Evolutionary conservation across 352 stramenopile genomes (phyloP).

Genomic region (Halophytophthora polymorphica): DNA sequence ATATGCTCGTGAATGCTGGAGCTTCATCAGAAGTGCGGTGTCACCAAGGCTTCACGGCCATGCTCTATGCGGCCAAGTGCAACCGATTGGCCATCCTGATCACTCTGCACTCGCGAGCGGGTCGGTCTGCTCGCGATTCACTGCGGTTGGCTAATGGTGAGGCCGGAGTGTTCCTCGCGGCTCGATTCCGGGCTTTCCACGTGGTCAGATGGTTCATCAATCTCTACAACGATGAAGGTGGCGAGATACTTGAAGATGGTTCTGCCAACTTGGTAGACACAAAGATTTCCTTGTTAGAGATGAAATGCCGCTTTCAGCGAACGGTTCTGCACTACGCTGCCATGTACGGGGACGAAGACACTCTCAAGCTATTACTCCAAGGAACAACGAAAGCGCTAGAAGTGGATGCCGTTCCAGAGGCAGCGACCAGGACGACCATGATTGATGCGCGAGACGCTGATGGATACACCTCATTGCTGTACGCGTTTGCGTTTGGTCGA

Average conservation of each 20-base stretch:
- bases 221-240: constrained; percentile 18
- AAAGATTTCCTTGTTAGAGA: background rate
- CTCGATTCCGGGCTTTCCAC: constrained; percentile 30
- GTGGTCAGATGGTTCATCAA: constrained; percentile 53
- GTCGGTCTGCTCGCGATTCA: constrained; percentile 12
- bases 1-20: constrained; percentile 32
- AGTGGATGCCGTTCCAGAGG: background rate
- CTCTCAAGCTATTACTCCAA: constrained; percentile 16
- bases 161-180: constrained; percentile 46
- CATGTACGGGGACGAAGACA: constrained; percentile 38
- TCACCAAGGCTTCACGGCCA: constrained; percentile 31
- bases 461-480: constrained; percentile 54
- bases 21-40: constrained; percentile 37
- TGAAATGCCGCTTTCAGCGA: constrained; percentile 25
- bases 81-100: constrained; percentile 54
- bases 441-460: constrained; percentile 33
- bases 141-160: constrained; percentile 31
- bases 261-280: background rate
- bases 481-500: constrained; percentile 51
- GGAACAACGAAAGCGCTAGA: background rate
- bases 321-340: constrained; percentile 52
- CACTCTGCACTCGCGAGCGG: constrained; percentile 25
- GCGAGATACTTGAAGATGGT: background rate
- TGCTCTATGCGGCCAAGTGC: constrained; percentile 47
- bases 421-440: background rate